phyloP scores from a whole-genome alignment of 140 eudicot genomes.

The Oenanthe javanica region DNA sequence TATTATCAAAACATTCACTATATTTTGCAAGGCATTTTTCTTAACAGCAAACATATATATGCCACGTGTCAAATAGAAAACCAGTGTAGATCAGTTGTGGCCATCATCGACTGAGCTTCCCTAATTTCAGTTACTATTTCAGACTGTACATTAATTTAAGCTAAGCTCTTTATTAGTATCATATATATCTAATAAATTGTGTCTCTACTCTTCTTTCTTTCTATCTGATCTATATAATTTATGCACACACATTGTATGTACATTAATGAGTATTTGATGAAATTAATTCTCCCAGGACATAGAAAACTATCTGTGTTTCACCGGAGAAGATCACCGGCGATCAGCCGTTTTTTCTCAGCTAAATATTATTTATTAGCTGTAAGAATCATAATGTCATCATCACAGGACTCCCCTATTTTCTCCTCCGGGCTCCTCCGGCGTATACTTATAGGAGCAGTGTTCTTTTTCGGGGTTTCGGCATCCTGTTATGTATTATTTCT shows the following conservation, averaged over 20 bases:
- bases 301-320: neutral
- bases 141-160: too few relatives aligned
- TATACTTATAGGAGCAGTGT: conserved; percentile 21
- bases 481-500: conserved; percentile 32
- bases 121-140: neutral
- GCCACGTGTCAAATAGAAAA: neutral
- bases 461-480: conserved; percentile 23
- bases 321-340: conserved; percentile 13
- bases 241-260: neutral
- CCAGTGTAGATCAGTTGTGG: neutral
- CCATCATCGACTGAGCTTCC: conserved; percentile 5
- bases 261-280: neutral
- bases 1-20: too few relatives aligned
- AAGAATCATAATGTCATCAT: neutral
- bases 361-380: neutral
- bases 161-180: too few relatives aligned
- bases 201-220: neutral
- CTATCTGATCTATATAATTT: neutral
- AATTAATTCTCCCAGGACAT: neutral
- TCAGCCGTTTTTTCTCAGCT: neutral
- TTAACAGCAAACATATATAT: too few relatives aligned
- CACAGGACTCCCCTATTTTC: conserved; percentile 5
- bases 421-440: conserved; percentile 29
- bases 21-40: too few relatives aligned
- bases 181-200: too few relatives aligned